These are phyloP conservation scores for Cryptosporidium meleagridis DNA, from an alignment of 169 alveolate genomes.

Conservation along the genomic window DNA sequence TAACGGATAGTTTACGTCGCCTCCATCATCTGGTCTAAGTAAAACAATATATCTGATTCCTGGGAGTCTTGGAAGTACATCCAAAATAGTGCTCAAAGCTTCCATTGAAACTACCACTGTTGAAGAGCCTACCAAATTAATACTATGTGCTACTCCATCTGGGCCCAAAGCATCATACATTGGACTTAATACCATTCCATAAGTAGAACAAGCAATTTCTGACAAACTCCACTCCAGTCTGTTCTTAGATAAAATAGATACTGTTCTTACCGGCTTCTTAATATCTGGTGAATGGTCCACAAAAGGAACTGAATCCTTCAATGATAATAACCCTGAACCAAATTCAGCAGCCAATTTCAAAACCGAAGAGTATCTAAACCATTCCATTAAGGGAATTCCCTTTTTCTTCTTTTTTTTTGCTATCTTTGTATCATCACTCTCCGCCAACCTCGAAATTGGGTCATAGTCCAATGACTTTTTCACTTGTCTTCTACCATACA, in stretches of 20 bases:
- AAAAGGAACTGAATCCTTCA: slow-evolving; percentile 26
- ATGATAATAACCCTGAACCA: slow-evolving; percentile 60
- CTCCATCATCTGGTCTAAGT: slow-evolving; percentile 76
- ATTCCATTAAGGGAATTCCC: slow-evolving; percentile 41
- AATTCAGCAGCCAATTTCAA: slow-evolving; percentile 46
- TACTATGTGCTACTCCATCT: slow-evolving; percentile 75
- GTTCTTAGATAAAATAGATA: slow-evolving; percentile 45
- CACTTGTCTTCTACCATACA: slow-evolving; percentile 56
- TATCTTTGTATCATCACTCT: slow-evolving; percentile 41
- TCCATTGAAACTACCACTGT: slow-evolving; percentile 68
- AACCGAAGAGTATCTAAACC: slow-evolving; percentile 71
- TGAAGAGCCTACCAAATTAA: slow-evolving; percentile 56
- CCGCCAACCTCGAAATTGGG: slow-evolving; percentile 62
- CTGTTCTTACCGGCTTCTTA: slow-evolving; percentile 38
- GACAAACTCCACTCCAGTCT: slow-evolving; percentile 83
- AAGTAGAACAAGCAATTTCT: slow-evolving; percentile 86
- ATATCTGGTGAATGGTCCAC: slow-evolving; percentile 72
- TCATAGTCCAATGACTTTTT: slow-evolving; percentile 36
- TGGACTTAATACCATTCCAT: slow-evolving; percentile 85
- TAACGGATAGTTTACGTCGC: slow-evolving; percentile 70
- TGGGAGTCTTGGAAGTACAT: slow-evolving; percentile 63
- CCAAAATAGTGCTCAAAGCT: slow-evolving; percentile 23
- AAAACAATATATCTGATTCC: slow-evolving; percentile 77
- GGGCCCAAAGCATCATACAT: slow-evolving; percentile 84
- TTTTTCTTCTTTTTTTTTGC: slow-evolving; percentile 66